Conservation (phyloP, 352 stramenopile genomes). For the Phytopythium mirpurense region DNA sequence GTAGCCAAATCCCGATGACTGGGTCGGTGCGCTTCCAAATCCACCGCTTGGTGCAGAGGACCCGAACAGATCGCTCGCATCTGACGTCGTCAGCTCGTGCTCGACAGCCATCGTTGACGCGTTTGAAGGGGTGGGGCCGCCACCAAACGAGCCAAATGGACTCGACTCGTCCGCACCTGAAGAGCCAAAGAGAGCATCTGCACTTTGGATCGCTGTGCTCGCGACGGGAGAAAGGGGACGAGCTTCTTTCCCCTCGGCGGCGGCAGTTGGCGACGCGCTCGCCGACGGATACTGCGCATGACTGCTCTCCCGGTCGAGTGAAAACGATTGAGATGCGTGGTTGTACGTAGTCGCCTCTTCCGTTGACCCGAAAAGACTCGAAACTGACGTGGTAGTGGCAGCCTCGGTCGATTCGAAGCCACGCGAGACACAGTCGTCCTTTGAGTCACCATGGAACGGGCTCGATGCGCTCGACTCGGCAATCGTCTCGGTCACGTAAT, state of each 20-base stretch:
- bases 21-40: constrained; percentile 22
- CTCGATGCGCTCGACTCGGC: neutral
- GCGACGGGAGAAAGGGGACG: neutral
- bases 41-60: constrained; percentile 27
- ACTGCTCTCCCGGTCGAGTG: neutral
- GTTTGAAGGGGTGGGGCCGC: constrained; percentile 3
- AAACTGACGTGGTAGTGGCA: neutral
- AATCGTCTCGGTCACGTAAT: constrained; percentile 31
- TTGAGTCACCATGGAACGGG: constrained; percentile 4
- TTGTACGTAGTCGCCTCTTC: neutral
- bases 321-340: constrained; percentile 2
- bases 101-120: constrained; percentile 12
- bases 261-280: neutral
- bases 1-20: constrained; percentile 23
- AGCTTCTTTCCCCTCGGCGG: neutral
- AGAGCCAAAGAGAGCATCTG: constrained; percentile 56
- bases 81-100: constrained; percentile 48
- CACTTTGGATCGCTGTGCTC: constrained; percentile 27
- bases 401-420: neutral
- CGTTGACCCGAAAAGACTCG: constrained; percentile 2
- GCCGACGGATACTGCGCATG: neutral
- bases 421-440: constrained; percentile 1
- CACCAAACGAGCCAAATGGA: constrained; percentile 44
- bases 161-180: constrained; percentile 43
- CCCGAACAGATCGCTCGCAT: constrained; percentile 57